Evolutionary conservation across 2,329 filamentous ascomycete species (phyloP).

Genomic region (Ophiostoma novo-ulmi): DNA sequence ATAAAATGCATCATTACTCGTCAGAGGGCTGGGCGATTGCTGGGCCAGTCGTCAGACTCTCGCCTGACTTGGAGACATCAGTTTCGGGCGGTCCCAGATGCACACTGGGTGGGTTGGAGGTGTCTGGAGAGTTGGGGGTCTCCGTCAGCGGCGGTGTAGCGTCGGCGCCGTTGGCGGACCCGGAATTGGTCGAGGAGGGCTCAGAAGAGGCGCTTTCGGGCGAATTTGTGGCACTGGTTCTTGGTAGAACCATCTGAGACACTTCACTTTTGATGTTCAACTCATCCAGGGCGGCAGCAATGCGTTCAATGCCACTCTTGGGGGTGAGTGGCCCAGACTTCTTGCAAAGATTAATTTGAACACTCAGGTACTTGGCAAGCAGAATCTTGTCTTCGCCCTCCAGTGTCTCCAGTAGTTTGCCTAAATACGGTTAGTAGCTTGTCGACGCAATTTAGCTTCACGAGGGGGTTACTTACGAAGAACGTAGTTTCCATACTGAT

Average conservation of each 20-base stretch:
- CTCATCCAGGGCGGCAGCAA: constrained; percentile 38
- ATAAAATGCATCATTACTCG: background rate
- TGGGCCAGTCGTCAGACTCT: background rate
- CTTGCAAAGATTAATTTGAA: constrained; percentile 57
- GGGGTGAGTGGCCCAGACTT: constrained; percentile 62
- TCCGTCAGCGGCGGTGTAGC: constrained; percentile 63
- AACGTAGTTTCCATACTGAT: constrained; percentile 93
- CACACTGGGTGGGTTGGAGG: constrained; percentile 59
- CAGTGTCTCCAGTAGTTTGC: constrained; percentile 69
- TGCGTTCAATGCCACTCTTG: constrained; percentile 57
- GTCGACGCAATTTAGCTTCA: constrained; percentile 16
- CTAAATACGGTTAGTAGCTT: constrained; percentile 39
- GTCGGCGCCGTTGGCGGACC: constrained; percentile 33
- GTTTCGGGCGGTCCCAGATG: constrained; percentile 48
- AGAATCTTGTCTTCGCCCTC: constrained; percentile 54
- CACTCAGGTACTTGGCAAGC: constrained; percentile 60
- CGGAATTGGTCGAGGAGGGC: background rate
- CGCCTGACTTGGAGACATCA: background rate
- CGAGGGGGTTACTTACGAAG: constrained; percentile 65
- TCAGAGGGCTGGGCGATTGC: background rate
- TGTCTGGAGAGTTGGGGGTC: constrained; percentile 65
- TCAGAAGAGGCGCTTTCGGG: background rate
- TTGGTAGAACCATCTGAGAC: background rate
- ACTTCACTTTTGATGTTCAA: constrained; percentile 33
- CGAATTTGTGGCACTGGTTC: background rate